These are phyloP conservation scores for Ascochyta koolunga DNA, from an alignment of 2,329 filamentous ascomycete species.

Conservation along the genomic window DNA sequence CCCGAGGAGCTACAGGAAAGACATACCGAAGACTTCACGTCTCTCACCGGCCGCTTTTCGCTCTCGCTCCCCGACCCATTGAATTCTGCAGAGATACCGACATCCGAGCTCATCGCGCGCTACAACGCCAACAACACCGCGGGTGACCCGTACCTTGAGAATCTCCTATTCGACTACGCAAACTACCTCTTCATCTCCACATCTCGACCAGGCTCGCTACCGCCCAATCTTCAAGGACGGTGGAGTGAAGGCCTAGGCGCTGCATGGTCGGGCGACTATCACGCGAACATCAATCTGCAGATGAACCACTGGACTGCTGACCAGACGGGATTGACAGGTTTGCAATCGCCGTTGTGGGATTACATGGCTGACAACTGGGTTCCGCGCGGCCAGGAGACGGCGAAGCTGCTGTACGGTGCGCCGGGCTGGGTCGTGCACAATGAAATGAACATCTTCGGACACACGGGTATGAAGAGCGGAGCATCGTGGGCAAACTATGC, in stretches of 20 bases:
- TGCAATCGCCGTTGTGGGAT: constrained; percentile 57
- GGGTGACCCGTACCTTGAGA: constrained; percentile 60
- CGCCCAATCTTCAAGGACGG: constrained; percentile 63
- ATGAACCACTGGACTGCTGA: constrained; percentile 67
- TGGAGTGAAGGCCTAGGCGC: constrained; percentile 58
- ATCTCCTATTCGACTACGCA: constrained; percentile 60
- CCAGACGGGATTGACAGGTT: constrained; percentile 56
- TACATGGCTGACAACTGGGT: constrained; percentile 62
- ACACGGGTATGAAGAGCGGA: constrained; percentile 58
- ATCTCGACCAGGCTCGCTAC: constrained; percentile 57
- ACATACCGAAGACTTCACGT: constrained; percentile 53
- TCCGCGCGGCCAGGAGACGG: constrained; percentile 60
- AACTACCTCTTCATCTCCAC: constrained; percentile 63
- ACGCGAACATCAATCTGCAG: constrained; percentile 65
- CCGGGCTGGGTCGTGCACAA: constrained; percentile 63
- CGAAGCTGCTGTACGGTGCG: constrained; percentile 60
- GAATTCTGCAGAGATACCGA: constrained; percentile 50
- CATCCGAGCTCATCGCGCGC: constrained; percentile 37
- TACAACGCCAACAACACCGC: constrained; percentile 32
- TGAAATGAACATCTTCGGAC: constrained; percentile 65
- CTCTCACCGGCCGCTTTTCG: constrained; percentile 49
- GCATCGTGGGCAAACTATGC: constrained; percentile 54
- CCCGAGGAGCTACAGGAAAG: constrained; percentile 39
- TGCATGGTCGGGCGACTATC: constrained; percentile 63
- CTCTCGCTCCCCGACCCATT: constrained; percentile 55